A percentile compares a stretch with the other conserved stretches of the same genome.
phyloP scores from a whole-genome alignment of 305 asterid species.

The Fraxinus xanthoxyloides region DNA sequence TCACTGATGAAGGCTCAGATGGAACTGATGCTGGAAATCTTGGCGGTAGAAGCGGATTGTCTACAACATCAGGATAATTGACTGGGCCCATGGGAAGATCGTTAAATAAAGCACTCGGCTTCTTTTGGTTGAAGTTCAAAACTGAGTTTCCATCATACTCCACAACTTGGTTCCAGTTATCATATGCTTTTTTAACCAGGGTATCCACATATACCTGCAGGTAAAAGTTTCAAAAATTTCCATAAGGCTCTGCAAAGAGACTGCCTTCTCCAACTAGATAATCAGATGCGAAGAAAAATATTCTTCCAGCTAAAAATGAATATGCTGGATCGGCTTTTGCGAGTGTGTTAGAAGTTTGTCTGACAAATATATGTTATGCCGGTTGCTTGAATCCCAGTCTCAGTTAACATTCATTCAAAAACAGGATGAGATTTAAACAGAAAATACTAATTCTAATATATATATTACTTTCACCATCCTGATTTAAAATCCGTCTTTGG shows the following conservation, averaged over 20 bases:
- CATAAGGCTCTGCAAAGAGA: neutral
- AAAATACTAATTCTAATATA: neutral
- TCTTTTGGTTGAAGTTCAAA: slow-evolving; percentile 64
- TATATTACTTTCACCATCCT: neutral
- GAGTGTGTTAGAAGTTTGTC: neutral
- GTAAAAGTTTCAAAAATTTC: neutral
- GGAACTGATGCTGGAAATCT: slow-evolving; percentile 45
- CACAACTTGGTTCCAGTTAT: slow-evolving; percentile 85
- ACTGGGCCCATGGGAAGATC: slow-evolving; percentile 57
- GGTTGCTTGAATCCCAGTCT: neutral
- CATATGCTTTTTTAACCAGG: slow-evolving; percentile 91
- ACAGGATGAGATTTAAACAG: neutral
- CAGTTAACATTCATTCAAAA: neutral
- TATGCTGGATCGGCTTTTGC: neutral
- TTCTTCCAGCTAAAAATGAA: neutral
- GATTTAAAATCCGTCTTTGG: neutral
- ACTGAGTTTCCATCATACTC: slow-evolving; percentile 95
- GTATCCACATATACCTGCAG: slow-evolving; percentile 77
- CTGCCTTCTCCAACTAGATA: neutral
- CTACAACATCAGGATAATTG: slow-evolving; percentile 55
- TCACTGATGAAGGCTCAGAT: slow-evolving; percentile 50
- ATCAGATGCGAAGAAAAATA: neutral
- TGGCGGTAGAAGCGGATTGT: slow-evolving; percentile 53
- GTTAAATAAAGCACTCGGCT: slow-evolving; percentile 33
- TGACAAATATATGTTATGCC: neutral